These are phyloP conservation scores for Umbilicus rupestris DNA, from an alignment of 164 flowering plant species.

Conservation along the genomic window DNA sequence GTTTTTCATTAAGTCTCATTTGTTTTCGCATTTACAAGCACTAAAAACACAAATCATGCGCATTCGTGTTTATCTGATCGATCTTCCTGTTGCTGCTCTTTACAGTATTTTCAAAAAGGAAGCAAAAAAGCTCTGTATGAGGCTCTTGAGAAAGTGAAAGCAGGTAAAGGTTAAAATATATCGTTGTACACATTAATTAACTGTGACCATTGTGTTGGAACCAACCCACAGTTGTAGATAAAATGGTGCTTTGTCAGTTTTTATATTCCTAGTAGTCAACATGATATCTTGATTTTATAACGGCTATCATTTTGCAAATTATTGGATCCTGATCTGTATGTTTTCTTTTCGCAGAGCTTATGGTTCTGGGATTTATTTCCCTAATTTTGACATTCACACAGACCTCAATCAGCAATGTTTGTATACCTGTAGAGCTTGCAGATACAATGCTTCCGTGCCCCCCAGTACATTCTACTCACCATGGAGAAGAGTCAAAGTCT, in stretches of 20 bases:
- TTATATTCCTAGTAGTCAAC: neutral
- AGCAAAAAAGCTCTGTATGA: slow-evolving; percentile 68
- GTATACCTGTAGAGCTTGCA: slow-evolving; percentile 26
- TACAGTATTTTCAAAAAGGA: slow-evolving; percentile 60
- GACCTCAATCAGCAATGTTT: slow-evolving; percentile 28
- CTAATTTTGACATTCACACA: slow-evolving; percentile 41
- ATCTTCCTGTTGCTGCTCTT: neutral
- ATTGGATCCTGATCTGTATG: neutral
- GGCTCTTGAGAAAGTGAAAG: slow-evolving; percentile 88
- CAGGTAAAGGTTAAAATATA: slow-evolving; percentile 35
- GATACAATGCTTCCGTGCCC: slow-evolving; percentile 59
- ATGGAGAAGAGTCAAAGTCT: neutral
- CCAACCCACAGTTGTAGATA: neutral
- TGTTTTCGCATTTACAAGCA: neutral
- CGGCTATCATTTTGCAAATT: no score
- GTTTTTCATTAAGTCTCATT: neutral
- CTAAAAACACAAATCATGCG: neutral
- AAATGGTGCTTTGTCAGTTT: neutral
- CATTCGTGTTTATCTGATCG: neutral
- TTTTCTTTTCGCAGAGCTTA: slow-evolving; percentile 35
- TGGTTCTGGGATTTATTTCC: slow-evolving; percentile 55
- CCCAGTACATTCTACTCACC: slow-evolving; percentile 1
- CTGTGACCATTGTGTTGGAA: neutral
- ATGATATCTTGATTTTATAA: neutral
- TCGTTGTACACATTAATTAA: neutral